Evolutionary conservation across 495 filamentous ascomycete genomes (phyloP), one percentile per base, ranked within the genome.

Genomic region (Penicillium arizonense): DNA sequence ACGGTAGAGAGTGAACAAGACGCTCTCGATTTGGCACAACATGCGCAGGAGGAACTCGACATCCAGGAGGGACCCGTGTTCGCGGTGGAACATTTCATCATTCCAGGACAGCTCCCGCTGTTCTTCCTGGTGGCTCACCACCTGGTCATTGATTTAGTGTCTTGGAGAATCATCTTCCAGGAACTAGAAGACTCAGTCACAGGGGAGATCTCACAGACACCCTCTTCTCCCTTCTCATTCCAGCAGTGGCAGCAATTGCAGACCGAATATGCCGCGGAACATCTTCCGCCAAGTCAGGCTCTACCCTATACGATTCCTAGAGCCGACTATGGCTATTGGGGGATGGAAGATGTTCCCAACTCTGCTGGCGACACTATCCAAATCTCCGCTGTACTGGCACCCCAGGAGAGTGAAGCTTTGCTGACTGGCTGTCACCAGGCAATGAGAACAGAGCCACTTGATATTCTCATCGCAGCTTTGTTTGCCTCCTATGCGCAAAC

Each of bases 61-160:
- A 37, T 52, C 14, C 21, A 44, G 14, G 13, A 21, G 2, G 50
- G 50, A 2, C 50, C 50, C 24, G 20, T 52, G 4, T 52, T 52
- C 16, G 41, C 33, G 2, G 40, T 18, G 3, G 32, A 37, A 44
- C 69, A 77, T 40, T 71, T 81, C 45, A 62, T 71, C n/a, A 72
- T 74, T 9, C 57, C 67, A 24, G 69, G 77, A 12, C 18, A 32
- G 23, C 71, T 77, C 9, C 24, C 23, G 14, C 52, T 77, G 30
- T 50, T 82, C n/a, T 77, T 76, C 49, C 37, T 84, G 26, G 63
- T 67, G 2, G 77, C 74, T 0, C 80, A 84, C 55, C 79, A 82
- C 50, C 66, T 82, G 0, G 79, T 77, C 5, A 69, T 83, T 23
- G 81, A 84, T 54, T 65, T 77, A 4, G 69, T 75, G 10, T 83